Evolutionary conservation across 495 filamentous ascomycete genomes (phyloP), one percentile per base, ranked within the genome.

Genomic region (Aspergillus asperescens): DNA sequence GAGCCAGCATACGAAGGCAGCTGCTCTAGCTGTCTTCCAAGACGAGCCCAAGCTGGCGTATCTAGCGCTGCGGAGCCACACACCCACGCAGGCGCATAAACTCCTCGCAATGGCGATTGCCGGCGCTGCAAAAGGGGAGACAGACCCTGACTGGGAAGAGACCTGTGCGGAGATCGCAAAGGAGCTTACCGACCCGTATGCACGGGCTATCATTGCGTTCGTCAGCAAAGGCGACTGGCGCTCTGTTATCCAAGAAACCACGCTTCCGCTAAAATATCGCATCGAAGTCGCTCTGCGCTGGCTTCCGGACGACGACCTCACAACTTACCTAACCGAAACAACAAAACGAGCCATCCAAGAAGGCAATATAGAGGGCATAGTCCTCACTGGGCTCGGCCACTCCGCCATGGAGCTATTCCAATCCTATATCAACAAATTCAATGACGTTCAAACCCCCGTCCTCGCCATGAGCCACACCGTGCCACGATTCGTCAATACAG

Each of bases 221-320:
- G 89, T 96, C 44, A 84, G 88, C 43, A 90, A 86, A 19, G 89
- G 89, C 7, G 81, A 94, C 63, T 97, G 93, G 93, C 73, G 81
- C 23, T 81, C 81, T 9, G 89, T 97, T 18, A 81, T 88, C 49
- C 79, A 88, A 44, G 90, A 96, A 63, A 74, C 77, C 4, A 89
- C 89, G 25, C 78, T 98, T 0, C 89, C 93, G 0, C 77, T 97
- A 12, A 81, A 81, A 35, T 89, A 96, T 56, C 88, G 94, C 10
- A 77, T 94, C 31, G 88, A 86, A 23, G 84, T 96, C 8, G 93
- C 94, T 0, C 70, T 97, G 23, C 81, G 88, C 55, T 88, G 91
- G 74, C 80, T 97, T 28, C 71, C 81, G 9, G 93, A 98, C 59
- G 79, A 81, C 1, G 80, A 87, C 39, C 79, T 98, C 5, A 85